phyloP scores from a whole-genome alignment of 2,329 filamentous ascomycete genomes.

The Rhytidhysteron rufulum region DNA sequence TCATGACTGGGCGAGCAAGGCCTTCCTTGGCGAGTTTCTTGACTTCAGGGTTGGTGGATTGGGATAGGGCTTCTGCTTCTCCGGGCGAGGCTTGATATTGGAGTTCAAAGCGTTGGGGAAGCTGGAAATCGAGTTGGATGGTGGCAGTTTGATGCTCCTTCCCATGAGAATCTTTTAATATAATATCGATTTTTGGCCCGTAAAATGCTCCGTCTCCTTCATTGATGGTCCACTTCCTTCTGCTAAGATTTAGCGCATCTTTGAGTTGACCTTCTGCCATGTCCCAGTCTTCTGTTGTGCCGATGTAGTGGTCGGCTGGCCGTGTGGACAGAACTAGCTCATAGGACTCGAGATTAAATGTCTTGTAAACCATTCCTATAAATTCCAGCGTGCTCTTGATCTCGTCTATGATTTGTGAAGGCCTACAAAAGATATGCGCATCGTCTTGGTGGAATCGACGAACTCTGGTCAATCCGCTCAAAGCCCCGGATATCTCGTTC shows the following conservation, averaged over 20 bases:
- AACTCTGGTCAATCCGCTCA: slow-evolving; percentile 79
- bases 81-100: slow-evolving; percentile 66
- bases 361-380: slow-evolving; percentile 66
- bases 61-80: slow-evolving; percentile 51
- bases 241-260: slow-evolving; percentile 59
- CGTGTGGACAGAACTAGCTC: slow-evolving; percentile 74
- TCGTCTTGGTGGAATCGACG: slow-evolving; percentile 88
- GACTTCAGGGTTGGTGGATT: slow-evolving; percentile 47
- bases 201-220: slow-evolving; percentile 86
- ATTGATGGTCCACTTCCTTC: slow-evolving; percentile 69
- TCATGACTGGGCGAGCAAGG: slow-evolving; percentile 62
- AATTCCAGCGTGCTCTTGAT: slow-evolving; percentile 72
- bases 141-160: slow-evolving; percentile 89
- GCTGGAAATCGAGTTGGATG: slow-evolving; percentile 84
- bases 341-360: slow-evolving; percentile 68
- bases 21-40: slow-evolving; percentile 38
- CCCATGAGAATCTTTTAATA: slow-evolving; percentile 68
- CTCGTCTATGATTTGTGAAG: slow-evolving; percentile 69
- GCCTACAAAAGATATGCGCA: slow-evolving; percentile 84
- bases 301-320: slow-evolving; percentile 73
- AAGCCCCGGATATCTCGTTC: slow-evolving; percentile 77
- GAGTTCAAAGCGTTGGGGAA: slow-evolving; percentile 76
- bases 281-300: slow-evolving; percentile 65
- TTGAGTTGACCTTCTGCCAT: slow-evolving; percentile 65
- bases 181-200: slow-evolving; percentile 86